These are phyloP conservation scores for Russula griseocarnosa DNA, from an alignment of 768 basidiomycete genomes.

Conservation along the genomic window DNA sequence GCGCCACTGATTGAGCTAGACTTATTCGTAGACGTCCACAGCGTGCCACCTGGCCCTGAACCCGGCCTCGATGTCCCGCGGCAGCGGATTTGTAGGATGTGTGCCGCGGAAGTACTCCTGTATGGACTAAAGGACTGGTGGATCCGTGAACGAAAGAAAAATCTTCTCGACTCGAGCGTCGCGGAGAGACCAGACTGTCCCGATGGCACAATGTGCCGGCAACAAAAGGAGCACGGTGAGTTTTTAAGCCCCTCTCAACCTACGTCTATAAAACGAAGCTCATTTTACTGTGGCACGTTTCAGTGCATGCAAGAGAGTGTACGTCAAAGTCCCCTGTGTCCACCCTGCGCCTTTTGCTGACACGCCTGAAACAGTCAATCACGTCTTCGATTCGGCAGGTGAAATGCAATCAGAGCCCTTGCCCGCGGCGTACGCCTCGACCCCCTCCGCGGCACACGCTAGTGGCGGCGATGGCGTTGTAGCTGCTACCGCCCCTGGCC, in stretches of 20 bases:
- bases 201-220: constrained; percentile 53
- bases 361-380: constrained; percentile 33
- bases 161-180: constrained; percentile 54
- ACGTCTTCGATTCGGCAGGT: constrained; percentile 31
- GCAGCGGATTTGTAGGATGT: constrained; percentile 60
- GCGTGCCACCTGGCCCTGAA: constrained; percentile 51
- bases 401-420: constrained; percentile 2
- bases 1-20: constrained; percentile 63
- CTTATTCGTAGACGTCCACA: constrained; percentile 66
- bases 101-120: constrained; percentile 69
- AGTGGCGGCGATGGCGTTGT: not conserved
- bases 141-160: constrained; percentile 71
- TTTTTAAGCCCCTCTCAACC: constrained; percentile 19
- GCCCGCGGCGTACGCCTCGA: not conserved
- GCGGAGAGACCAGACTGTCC: constrained; percentile 63
- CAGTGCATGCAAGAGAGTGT: constrained; percentile 79
- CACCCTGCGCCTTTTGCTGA: not conserved
- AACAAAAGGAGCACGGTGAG: constrained; percentile 66
- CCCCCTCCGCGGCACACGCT: constrained; percentile 1
- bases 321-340: constrained; percentile 32
- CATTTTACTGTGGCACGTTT: not conserved
- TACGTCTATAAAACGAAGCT: not conserved
- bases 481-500: not conserved
- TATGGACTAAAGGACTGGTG: constrained; percentile 82
- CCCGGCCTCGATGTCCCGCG: constrained; percentile 57